Evolutionary conservation across 2,329 filamentous ascomycete genomes (phyloP).

Genomic region (Colletotrichum sublineola): DNA sequence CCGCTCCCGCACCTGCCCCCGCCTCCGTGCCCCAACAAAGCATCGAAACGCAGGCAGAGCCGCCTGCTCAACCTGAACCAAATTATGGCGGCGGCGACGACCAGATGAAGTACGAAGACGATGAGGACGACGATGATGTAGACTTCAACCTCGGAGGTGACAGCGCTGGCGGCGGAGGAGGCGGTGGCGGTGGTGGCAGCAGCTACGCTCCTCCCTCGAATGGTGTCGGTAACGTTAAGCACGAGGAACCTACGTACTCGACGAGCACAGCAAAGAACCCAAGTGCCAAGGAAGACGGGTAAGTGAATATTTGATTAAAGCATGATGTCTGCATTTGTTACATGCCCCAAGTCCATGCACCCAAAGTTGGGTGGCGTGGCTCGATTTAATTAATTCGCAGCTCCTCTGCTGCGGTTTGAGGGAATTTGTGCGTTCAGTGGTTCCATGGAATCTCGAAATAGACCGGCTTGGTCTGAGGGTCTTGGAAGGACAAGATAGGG

Average conservation of each 20-base stretch:
- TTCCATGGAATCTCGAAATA: slow-evolving; percentile 29
- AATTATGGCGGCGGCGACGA: slow-evolving; percentile 52
- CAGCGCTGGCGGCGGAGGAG: slow-evolving; percentile 49
- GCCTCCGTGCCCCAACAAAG: slow-evolving; percentile 45
- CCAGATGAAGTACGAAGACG: slow-evolving; percentile 60
- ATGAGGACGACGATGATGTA: slow-evolving; percentile 69
- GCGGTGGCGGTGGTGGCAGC: slow-evolving; percentile 17
- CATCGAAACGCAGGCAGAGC: slow-evolving; percentile 49
- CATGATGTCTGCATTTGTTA: slow-evolving; percentile 29
- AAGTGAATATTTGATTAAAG: slow-evolving; percentile 63
- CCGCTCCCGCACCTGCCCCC: slow-evolving; percentile 50
- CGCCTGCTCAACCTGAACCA: slow-evolving; percentile 48
- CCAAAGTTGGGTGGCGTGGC: slow-evolving; percentile 18
- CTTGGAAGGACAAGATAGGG: slow-evolving; percentile 39
- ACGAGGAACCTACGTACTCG: slow-evolving; percentile 51
- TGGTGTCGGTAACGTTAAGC: slow-evolving; percentile 30
- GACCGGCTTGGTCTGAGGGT: slow-evolving; percentile 31
- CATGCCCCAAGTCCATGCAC: slow-evolving; percentile 10
- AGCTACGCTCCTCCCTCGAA: slow-evolving; percentile 36
- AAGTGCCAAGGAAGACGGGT: slow-evolving; percentile 90
- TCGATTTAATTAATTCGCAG: slow-evolving; percentile 28
- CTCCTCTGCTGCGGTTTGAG: slow-evolving; percentile 28
- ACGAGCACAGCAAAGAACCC: slow-evolving; percentile 63
- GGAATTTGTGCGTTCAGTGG: slow-evolving; percentile 26
- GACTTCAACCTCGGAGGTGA: slow-evolving; percentile 69